Conservation (phyloP, 768 basidiomycete species). For the Calocera cornea region DNA sequence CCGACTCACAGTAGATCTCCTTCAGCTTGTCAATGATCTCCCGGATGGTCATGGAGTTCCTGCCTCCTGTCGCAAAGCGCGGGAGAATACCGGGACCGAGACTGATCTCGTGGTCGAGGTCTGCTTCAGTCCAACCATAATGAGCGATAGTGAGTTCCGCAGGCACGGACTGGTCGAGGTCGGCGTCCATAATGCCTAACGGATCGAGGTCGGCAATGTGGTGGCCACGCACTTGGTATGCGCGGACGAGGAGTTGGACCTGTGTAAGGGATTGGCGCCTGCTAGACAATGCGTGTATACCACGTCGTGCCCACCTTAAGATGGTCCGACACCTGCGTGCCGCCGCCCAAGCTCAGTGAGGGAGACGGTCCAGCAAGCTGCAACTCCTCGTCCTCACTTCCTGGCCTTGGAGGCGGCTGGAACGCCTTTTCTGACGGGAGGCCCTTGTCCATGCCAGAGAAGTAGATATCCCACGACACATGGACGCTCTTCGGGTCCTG, state of each 20-base stretch:
- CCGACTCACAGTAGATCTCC: conserved; percentile 78
- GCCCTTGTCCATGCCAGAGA: conserved; percentile 83
- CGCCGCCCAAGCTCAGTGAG: conserved; percentile 42
- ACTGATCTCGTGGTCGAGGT: conserved; percentile 86
- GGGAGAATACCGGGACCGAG: conserved; percentile 94
- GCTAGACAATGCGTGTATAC: background rate
- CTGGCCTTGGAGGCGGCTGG: conserved; percentile 62
- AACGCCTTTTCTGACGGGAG: conserved; percentile 68
- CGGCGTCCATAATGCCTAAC: conserved; percentile 80
- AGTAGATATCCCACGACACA: conserved; percentile 88
- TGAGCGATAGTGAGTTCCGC: conserved; percentile 87
- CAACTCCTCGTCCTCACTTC: conserved; percentile 26
- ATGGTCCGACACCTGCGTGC: conserved; percentile 79
- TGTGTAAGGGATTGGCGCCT: conserved; percentile 23
- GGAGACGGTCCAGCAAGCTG: conserved; percentile 63
- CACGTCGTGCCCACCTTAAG: conserved; percentile 51
- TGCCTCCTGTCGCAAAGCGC: conserved; percentile 78
- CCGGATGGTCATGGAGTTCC: conserved; percentile 72
- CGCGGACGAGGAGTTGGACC: conserved; percentile 95
- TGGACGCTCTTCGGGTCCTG: conserved; percentile 87
- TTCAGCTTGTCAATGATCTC: conserved; percentile 85
- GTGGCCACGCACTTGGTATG: conserved; percentile 98
- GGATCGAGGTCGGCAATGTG: conserved; percentile 94
- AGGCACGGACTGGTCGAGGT: conserved; percentile 63
- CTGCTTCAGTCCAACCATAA: conserved; percentile 89